phyloP scores from a whole-genome alignment of 345 rosid genomes.

The Eucalyptus globulus region DNA sequence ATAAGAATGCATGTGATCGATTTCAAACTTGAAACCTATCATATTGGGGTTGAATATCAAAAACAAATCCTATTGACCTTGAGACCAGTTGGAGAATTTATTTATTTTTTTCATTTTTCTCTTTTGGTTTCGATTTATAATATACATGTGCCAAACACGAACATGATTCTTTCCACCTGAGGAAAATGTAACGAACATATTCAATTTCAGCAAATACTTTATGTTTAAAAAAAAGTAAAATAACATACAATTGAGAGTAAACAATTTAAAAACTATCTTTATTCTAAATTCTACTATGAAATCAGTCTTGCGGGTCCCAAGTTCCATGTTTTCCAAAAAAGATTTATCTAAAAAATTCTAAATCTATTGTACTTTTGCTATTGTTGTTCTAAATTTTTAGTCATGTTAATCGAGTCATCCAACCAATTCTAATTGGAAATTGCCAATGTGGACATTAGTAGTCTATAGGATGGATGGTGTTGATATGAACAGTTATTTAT shows the following conservation, averaged over 20 bases:
- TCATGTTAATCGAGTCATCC: not conserved
- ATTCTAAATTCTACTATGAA: not conserved
- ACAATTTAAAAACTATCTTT: not conserved
- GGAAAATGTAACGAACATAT: not conserved
- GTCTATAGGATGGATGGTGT: too few species aligned
- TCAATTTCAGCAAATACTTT: not conserved
- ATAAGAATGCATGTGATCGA: not conserved
- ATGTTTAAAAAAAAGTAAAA: not conserved
- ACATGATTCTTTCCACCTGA: not conserved
- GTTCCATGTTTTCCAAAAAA: not conserved
- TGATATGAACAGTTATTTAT: too few species aligned
- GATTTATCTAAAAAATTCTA: too few species aligned
- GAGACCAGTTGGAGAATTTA: not conserved
- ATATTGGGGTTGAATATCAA: not conserved
- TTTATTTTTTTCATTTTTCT: not conserved
- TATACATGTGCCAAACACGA: not conserved
- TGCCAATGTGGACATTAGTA: accelerated
- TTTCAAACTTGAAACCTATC: not conserved
- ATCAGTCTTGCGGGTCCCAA: accelerated
- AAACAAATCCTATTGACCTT: not conserved
- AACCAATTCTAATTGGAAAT: accelerated
- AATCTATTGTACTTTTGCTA: too few species aligned
- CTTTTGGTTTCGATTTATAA: not conserved
- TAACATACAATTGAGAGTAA: accelerated
- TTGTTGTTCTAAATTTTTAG: too few species aligned